Conservation (phyloP, 2,329 filamentous ascomycete species). For the Colletotrichum siamense region DNA sequence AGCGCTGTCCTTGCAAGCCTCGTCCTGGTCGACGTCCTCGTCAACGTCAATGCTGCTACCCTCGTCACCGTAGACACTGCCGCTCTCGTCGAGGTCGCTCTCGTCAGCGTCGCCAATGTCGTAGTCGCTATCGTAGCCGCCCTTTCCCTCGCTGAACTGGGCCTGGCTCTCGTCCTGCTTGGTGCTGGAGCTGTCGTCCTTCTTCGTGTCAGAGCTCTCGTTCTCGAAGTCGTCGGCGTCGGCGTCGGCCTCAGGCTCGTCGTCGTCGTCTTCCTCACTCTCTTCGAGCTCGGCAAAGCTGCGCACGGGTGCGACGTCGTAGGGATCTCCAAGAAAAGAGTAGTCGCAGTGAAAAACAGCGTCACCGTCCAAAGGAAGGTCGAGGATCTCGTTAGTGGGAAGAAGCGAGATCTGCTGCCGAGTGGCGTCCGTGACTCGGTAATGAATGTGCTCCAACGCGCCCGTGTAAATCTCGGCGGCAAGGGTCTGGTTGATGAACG, state of each 20-base stretch:
- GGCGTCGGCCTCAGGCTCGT: neutral
- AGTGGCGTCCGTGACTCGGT: neutral
- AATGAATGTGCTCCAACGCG: neutral
- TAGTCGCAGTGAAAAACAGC: neutral
- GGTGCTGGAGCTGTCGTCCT: neutral
- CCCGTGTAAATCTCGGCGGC: neutral
- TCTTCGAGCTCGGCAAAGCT: neutral
- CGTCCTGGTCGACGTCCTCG: neutral
- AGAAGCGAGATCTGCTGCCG: neutral
- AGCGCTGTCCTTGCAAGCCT: neutral
- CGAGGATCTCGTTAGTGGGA: neutral
- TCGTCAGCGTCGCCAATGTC: neutral
- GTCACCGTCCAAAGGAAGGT: conserved; percentile 1
- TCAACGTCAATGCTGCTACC: neutral
- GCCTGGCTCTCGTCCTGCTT: neutral
- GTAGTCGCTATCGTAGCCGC: neutral
- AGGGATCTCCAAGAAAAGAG: neutral
- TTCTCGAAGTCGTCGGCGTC: neutral
- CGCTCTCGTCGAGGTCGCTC: neutral
- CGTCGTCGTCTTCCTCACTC: neutral
- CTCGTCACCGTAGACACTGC: neutral
- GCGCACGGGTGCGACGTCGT: neutral
- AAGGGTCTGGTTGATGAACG: neutral
- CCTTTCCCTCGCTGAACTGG: neutral
- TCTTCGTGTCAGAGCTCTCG: neutral